Conservation (phyloP, 768 basidiomycete species). For the Lactarius hengduanensis region DNA sequence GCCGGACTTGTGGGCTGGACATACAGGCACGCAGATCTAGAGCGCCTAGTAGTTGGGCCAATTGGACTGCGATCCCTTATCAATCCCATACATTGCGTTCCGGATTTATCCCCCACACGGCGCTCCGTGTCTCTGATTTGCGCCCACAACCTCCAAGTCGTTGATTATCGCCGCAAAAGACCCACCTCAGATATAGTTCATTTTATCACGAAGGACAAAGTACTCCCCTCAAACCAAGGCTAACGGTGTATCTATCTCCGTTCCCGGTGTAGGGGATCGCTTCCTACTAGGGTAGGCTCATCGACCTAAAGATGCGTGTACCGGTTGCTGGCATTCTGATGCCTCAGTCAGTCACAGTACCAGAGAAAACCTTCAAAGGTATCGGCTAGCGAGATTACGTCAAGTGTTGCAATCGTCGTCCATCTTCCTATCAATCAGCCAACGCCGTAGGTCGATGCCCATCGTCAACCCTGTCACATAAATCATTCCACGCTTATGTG, state of each 20-base stretch:
- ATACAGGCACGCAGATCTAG: neutral
- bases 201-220: neutral
- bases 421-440: too few relatives aligned
- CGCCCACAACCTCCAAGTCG: neutral
- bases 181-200: neutral
- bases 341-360: neutral
- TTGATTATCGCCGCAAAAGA: neutral
- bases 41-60: neutral
- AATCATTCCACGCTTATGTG: too few relatives aligned
- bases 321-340: neutral
- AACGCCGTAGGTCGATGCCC: too few relatives aligned
- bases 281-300: neutral
- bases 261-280: neutral
- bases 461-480: too few relatives aligned
- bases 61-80: neutral
- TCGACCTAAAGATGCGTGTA: neutral
- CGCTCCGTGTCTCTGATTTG: neutral
- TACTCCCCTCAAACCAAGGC: neutral
- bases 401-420: neutral
- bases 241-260: neutral
- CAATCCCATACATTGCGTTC: neutral
- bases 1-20: neutral
- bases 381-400: neutral
- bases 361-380: neutral
- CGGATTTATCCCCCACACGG: neutral